Percentiles rank a stretch among this genome's conserved stretches.
These are phyloP conservation scores for Penicilliopsis zonata DNA, from an alignment of 495 filamentous ascomycete genomes.

Conservation along the genomic window DNA sequence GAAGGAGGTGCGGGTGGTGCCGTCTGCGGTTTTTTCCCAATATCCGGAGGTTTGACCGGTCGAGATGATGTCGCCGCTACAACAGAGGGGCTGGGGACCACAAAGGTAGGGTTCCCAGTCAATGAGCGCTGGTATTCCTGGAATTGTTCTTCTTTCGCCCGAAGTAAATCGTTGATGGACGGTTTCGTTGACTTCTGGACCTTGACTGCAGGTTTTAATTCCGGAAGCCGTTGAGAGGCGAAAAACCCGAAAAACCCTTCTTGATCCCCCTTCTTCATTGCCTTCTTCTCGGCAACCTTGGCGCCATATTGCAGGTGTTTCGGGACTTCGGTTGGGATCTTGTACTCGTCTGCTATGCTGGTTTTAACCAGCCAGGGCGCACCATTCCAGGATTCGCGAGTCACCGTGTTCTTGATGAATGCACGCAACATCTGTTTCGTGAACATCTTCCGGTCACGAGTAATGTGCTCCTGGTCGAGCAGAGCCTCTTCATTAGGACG, in stretches of 20 bases:
- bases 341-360: slow-evolving; percentile 69
- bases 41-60: slow-evolving; percentile 27
- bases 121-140: slow-evolving; percentile 41
- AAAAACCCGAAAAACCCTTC: slow-evolving; percentile 42
- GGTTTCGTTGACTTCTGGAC: slow-evolving; percentile 58
- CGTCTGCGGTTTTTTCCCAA: slow-evolving; percentile 21
- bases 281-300: slow-evolving; percentile 67
- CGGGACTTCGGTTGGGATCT: slow-evolving; percentile 75
- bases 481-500: slow-evolving; percentile 61
- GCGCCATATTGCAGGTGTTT: slow-evolving; percentile 68
- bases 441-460: slow-evolving; percentile 82
- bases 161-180: slow-evolving; percentile 30
- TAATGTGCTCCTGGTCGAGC: slow-evolving; percentile 71
- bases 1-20: too few relatives aligned
- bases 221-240: slow-evolving; percentile 49
- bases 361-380: slow-evolving; percentile 94
- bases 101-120: slow-evolving; percentile 37
- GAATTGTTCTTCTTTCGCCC: slow-evolving; percentile 35
- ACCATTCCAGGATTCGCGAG: slow-evolving; percentile 81
- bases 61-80: slow-evolving; percentile 14
- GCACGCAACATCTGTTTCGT: slow-evolving; percentile 89
- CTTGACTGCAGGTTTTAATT: slow-evolving; percentile 73
- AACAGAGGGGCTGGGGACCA: slow-evolving; percentile 17
- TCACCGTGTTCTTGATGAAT: slow-evolving; percentile 91
- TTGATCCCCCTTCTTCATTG: slow-evolving; percentile 54